Base-by-base conservation (phyloP, 352 stramenopile genomes). In the Discostella stelligera region DNA sequence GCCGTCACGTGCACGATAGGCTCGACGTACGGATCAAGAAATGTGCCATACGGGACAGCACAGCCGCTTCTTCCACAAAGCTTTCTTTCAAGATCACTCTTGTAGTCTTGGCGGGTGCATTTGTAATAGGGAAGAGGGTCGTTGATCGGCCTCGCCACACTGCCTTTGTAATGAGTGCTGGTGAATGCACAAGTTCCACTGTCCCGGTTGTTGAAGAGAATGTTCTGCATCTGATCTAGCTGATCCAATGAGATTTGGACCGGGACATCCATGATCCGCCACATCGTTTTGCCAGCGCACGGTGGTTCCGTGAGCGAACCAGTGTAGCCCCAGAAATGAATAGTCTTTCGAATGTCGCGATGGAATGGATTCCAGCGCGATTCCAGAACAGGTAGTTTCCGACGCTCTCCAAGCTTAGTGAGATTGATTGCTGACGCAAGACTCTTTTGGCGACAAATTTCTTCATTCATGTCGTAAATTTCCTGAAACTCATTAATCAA, bases 251-350 rank as follows among this genome's bases (percentile, higher is more conserved):
- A 85, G 21, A 93, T 87, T 3, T 46, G 83, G 59, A 88, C 84
- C 7, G 85, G 81, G 13, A 66, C 76, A 64, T 93, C 87, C 69
- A 85, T 86, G 11, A 93, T 82, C 60, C 84, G 83, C 87, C 87
- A 91, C 8, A 72, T 23, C 1, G 73, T 78, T 18, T 84, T 69
- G 41, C 79, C 85, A 50, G 89, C 80, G 59, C 87, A 93, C 1
- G 87, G 87, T n/a, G 85, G 85, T 60, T 93, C 87, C 0, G 87
- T 93, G 8, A 93, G 56, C 7, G 81, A 89, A 37, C 87, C 87
- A 13, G 82, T 75, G 66, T 93, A 93, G 4, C 85, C 83, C 77
- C 86, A 93, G 61, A 93, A 93, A 53, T 90, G 87, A 53, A 87
- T 76, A 16, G 71, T 82, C 9, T 75, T 82, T 53, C 89, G 71